phyloP scores from a whole-genome alignment of 108 stramenopile species.

The Nitzschia putrida region DNA sequence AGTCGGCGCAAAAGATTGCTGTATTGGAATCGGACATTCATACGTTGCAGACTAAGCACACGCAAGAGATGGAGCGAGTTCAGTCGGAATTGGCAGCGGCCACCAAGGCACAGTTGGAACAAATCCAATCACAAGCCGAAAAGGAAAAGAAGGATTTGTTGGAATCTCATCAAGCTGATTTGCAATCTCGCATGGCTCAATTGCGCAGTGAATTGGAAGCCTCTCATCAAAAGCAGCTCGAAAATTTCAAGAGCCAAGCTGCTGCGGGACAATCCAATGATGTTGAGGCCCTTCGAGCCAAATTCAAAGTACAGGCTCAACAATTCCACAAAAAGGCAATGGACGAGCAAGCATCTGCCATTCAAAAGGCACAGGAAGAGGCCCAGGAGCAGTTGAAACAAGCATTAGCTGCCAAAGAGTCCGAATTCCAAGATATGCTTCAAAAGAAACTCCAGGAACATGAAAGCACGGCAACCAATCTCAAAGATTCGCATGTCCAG shows the following conservation, averaged over 20 bases:
- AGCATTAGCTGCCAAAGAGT: conserved; percentile 2
- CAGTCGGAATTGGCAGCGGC: conserved; percentile 9
- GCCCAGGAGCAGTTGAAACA: conserved; percentile 15
- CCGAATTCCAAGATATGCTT: conserved; percentile 13
- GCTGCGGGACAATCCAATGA: conserved; percentile 22
- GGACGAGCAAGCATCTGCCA: conserved; percentile 15
- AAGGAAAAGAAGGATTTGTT: conserved; percentile 15
- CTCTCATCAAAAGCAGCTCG: conserved; percentile 40
- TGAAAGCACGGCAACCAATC: conserved; percentile 9
- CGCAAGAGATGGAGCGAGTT: conserved; percentile 13
- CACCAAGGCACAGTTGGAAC: background rate
- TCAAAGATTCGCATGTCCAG: conserved; percentile 10
- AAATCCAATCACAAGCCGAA: conserved; percentile 4
- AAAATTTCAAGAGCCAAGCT: conserved; percentile 28
- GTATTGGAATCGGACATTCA: conserved; percentile 32
- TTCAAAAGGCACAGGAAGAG: conserved; percentile 26
- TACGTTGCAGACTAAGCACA: conserved; percentile 20
- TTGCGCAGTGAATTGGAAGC: conserved; percentile 16
- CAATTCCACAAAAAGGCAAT: conserved; percentile 21
- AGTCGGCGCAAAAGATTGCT: conserved; percentile 27
- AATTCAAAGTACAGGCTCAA: conserved; percentile 36
- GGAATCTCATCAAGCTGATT: conserved; percentile 25
- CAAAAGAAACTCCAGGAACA: conserved; percentile 17
- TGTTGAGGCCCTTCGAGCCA: conserved; percentile 24
- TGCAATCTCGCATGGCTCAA: conserved; percentile 14